Evolutionary conservation across 805 yeast genomes (phyloP), one percentile per base, ranked within the genome.

Genomic region (Metschnikowia similis): DNA sequence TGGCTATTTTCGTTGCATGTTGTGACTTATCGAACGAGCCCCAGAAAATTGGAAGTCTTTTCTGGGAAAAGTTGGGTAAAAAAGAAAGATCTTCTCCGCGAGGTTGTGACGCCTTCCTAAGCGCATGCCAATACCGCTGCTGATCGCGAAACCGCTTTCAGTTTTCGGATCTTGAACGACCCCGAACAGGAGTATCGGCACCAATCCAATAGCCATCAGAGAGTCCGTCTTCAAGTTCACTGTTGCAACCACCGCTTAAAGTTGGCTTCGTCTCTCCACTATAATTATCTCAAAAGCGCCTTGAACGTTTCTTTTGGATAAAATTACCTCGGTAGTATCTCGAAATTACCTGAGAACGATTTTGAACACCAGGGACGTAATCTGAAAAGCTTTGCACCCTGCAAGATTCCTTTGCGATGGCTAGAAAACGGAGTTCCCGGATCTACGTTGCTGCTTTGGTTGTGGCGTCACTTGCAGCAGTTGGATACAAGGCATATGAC

Each of bases 401-500:
- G 21, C 5, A 21, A 17, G 4, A 21, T 21, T 21, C 21, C 21
- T 2, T 21, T 21, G 4, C 1, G 21, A 56, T 56, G 59, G 52
- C 57, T 13, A 45, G 58, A 35, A 51, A 45, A 51, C 66, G 57
- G 45, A 66, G 60, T 44, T 69, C 74, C 30, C 56, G 55, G 42
- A 43, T 64, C 27, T 63, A 70, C 61, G 41, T 66, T 4, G 65
- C 70, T 2, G 74, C 74, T 3, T 51, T 71, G 28, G 60, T 69
- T 11, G 74, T 74, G 9, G 64, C 72, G 3, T 60, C 75, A 6
- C 64, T 65, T 1, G 61, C 66, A 11, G 68, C 75, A 1, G 50
- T 65, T 1, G 58, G 71, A 6, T 70, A 70, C 56, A 66, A 67
- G 45, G 29, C 70, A 2, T 71, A 70, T 57, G 58, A 64, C 29